phyloP scores from a whole-genome alignment of 139 green algal species.

The Zygnema cylindricum region DNA sequence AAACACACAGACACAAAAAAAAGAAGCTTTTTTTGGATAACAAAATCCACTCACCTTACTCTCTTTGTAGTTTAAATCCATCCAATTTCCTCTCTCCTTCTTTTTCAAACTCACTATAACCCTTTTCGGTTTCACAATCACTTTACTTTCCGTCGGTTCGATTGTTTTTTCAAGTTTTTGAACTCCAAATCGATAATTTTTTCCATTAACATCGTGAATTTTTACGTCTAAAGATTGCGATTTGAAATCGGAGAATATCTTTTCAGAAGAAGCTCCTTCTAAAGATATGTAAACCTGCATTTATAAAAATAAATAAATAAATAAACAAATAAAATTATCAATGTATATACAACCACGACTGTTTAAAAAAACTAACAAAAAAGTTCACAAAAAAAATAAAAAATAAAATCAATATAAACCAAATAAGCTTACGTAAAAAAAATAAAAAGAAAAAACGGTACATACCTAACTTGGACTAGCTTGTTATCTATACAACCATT shows the following conservation, averaged over 20 bases:
- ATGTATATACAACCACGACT: too few relatives aligned
- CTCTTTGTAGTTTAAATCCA: slow-evolving; percentile 10
- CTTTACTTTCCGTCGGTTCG: neutral
- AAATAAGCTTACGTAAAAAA: too few relatives aligned
- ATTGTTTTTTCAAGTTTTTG: neutral
- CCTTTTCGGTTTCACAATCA: slow-evolving; percentile 13
- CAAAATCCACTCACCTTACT: slow-evolving; percentile 12
- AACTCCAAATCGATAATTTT: neutral
- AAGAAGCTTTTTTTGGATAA: too few relatives aligned
- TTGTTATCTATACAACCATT: too few relatives aligned
- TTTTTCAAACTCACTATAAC: slow-evolving; percentile 9
- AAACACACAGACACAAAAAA: too few relatives aligned
- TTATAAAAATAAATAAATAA: too few relatives aligned
- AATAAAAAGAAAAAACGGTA: too few relatives aligned
- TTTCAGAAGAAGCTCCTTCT: neutral
- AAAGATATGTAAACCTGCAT: neutral
- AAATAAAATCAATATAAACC: too few relatives aligned
- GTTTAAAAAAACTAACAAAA: too few relatives aligned
- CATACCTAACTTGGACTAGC: too few relatives aligned
- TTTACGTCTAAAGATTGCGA: neutral
- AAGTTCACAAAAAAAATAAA: too few relatives aligned
- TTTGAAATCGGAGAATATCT: neutral
- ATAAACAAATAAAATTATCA: too few relatives aligned
- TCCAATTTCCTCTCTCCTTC: slow-evolving; percentile 10
- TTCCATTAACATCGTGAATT: neutral